Evolutionary conservation across 352 stramenopile species (phyloP).

Genomic region (Pythium rishiriense): DNA sequence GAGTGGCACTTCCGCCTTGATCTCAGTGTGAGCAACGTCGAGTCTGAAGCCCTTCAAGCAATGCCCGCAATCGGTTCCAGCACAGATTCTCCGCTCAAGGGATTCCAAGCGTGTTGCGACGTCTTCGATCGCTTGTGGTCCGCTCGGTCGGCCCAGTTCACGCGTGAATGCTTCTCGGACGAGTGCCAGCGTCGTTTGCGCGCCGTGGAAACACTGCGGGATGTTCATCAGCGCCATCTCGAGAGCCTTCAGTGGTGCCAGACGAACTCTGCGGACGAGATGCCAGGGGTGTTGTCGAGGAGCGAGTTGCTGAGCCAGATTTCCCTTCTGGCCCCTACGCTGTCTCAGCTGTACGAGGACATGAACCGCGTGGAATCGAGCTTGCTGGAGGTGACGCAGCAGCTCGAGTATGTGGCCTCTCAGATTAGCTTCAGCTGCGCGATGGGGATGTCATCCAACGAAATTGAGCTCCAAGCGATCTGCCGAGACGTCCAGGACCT

Average conservation of each 20-base stretch:
- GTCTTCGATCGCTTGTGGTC: slow-evolving; percentile 8
- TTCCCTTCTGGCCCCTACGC: neutral
- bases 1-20: slow-evolving; percentile 54
- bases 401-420: slow-evolving; percentile 28
- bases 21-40: slow-evolving; percentile 2
- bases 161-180: neutral
- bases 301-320: slow-evolving; percentile 9
- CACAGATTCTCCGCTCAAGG: neutral
- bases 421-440: slow-evolving; percentile 24
- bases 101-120: slow-evolving; percentile 5
- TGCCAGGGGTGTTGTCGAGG: neutral
- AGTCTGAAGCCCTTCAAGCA: slow-evolving; percentile 12
- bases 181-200: neutral
- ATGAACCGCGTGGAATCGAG: slow-evolving; percentile 13
- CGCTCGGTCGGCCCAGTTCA: neutral
- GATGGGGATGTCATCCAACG: slow-evolving; percentile 10
- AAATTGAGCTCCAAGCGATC: slow-evolving; percentile 15
- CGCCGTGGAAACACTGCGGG: neutral
- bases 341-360: slow-evolving; percentile 19
- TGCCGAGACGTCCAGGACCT: slow-evolving; percentile 21
- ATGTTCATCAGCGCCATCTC: slow-evolving; percentile 13
- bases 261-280: neutral
- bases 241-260: slow-evolving; percentile 12
- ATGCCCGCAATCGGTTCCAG: slow-evolving; percentile 15
- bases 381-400: slow-evolving; percentile 25